Conservation (phyloP, 176 grass and related monocot species). For the Carex scoparia region DNA sequence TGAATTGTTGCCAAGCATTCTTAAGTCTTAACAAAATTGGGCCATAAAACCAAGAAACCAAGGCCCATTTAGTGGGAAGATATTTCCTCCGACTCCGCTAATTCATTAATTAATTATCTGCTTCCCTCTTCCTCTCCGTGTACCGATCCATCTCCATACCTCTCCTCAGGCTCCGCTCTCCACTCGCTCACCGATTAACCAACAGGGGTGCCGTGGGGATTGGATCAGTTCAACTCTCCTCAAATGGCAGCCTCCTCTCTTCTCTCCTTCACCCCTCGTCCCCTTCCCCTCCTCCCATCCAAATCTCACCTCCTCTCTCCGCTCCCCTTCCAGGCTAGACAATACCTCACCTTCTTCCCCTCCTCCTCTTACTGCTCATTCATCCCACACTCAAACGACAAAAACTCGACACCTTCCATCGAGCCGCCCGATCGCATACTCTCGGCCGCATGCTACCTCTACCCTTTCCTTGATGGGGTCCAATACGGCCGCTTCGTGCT, state of each 20-base stretch:
- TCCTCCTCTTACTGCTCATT: not conserved
- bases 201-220: not conserved
- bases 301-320: not conserved
- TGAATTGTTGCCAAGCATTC: not conserved
- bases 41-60: not conserved
- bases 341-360: not conserved
- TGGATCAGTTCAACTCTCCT: not conserved
- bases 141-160: conserved; percentile 10
- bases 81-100: not conserved
- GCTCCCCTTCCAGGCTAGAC: not conserved
- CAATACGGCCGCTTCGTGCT: conserved; percentile 34
- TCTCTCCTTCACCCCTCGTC: conserved; percentile 12
- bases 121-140: not conserved
- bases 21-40: not conserved
- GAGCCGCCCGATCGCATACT: conserved; percentile 62
- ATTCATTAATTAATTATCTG: not conserved
- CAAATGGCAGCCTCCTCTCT: conserved; percentile 10
- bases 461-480: conserved; percentile 92
- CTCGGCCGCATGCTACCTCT: conserved; percentile 73
- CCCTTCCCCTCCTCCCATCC: not conserved
- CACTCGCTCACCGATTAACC: not conserved
- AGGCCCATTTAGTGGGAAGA: not conserved
- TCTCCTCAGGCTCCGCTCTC: not conserved
- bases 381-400: conserved; percentile 45
- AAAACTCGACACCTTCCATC: conserved; percentile 20